Evolutionary conservation across 371 early-diverging fungal genomes (phyloP).

Genomic region (Rhizopus delemar): DNA sequence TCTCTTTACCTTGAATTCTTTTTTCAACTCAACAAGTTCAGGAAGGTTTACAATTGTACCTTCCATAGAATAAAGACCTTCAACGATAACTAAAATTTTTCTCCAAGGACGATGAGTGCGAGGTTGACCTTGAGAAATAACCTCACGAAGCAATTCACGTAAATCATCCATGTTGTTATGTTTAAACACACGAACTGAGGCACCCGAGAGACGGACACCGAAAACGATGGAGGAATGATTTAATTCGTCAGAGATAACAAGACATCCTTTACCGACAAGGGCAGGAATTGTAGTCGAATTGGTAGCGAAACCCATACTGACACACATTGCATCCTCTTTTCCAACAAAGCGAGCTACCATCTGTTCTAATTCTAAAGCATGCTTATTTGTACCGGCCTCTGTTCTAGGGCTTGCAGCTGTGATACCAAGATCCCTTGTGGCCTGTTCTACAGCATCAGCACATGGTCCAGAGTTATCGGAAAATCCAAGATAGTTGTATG

Average conservation of each 20-base stretch:
- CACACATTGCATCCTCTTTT: constrained; percentile 91
- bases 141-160: constrained; percentile 83
- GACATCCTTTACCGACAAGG: constrained; percentile 85
- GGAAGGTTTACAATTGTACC: constrained; percentile 94
- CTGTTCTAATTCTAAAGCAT: constrained; percentile 84
- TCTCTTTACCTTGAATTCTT: constrained; percentile 86
- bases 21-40: constrained; percentile 89
- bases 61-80: constrained; percentile 99
- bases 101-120: constrained; percentile 99
- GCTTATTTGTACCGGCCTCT: constrained; percentile 71
- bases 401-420: constrained; percentile 67
- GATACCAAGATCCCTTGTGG: constrained; percentile 67
- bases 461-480: constrained; percentile 90
- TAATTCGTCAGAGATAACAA: constrained; percentile 97
- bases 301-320: constrained; percentile 99
- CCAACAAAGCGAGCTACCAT: constrained; percentile 96
- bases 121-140: constrained; percentile 98
- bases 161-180: constrained; percentile 90
- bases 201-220: constrained; percentile 94
- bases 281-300: constrained; percentile 96
- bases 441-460: constrained; percentile 87
- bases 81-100: constrained; percentile 97
- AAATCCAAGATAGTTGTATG: constrained; percentile 99
- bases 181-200: constrained; percentile 93
- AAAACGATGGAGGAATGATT: constrained; percentile 98